These are phyloP conservation scores for Ochromonadaceae sp. DNA, from an alignment of 352 stramenopile genomes.

Conservation along the genomic window DNA sequence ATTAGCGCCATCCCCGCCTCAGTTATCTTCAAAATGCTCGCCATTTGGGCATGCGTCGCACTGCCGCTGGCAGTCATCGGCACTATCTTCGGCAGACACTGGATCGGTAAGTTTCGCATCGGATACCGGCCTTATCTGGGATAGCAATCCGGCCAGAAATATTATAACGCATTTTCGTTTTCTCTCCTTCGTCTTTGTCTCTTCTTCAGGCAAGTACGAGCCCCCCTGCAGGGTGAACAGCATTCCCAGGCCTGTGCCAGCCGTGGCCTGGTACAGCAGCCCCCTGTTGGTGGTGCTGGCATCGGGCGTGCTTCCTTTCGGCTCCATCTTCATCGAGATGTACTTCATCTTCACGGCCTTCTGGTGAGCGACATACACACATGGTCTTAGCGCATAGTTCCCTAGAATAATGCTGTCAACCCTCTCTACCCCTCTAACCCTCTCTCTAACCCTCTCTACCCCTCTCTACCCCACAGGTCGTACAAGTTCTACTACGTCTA, in stretches of 20 bases:
- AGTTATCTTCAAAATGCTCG: constrained; percentile 42
- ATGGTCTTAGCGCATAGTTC: too few species aligned
- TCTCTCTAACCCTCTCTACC: too few species aligned
- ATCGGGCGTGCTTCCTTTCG: constrained; percentile 92
- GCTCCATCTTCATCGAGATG: constrained; percentile 99
- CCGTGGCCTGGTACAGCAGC: constrained; percentile 53
- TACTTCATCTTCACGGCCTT: constrained; percentile 99
- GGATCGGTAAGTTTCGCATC: constrained; percentile 57
- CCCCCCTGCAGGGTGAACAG: too few species aligned
- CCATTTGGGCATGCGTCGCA: constrained; percentile 89
- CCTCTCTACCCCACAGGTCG: too few species aligned
- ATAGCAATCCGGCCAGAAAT: constrained; percentile 27
- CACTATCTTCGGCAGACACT: constrained; percentile 87
- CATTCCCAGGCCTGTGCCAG: constrained; percentile 25
- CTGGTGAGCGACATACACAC: too few species aligned
- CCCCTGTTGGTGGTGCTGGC: constrained; percentile 71
- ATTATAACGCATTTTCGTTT: constrained; percentile 41
- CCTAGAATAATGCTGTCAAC: too few species aligned
- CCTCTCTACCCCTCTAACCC: too few species aligned
- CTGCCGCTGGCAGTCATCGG: constrained; percentile 85
- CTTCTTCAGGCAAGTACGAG: too few species aligned
- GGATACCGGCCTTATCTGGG: too few species aligned
- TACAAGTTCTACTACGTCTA: constrained; percentile 99
- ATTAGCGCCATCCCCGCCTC: constrained; percentile 53
- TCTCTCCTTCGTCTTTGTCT: constrained; percentile 18